Percentiles rank a stretch among this genome's conserved stretches.
phyloP scores from a whole-genome alignment of 129 eudicot species.

The Erigeron canadensis region DNA sequence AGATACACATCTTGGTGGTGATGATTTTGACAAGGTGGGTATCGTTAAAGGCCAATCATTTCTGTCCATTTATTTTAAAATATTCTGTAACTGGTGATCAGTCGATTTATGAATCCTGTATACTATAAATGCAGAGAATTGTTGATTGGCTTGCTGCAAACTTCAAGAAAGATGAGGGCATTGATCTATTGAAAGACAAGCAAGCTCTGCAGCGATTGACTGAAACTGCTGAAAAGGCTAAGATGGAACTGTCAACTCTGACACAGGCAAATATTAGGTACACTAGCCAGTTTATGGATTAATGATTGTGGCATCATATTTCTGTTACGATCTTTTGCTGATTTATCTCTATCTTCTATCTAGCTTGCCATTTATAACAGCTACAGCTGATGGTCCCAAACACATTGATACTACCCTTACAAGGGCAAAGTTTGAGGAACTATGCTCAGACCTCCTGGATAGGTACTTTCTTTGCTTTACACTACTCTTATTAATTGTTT shows the following conservation, averaged over 20 bases:
- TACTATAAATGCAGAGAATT: constrained; percentile 48
- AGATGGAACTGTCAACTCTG: constrained; percentile 17
- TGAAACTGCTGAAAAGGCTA: constrained; percentile 40
- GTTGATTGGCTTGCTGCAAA: constrained; percentile 85
- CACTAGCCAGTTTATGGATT: background rate
- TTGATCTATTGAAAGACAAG: constrained; percentile 84
- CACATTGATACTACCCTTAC: constrained; percentile 12
- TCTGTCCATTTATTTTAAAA: background rate
- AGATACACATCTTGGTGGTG: background rate
- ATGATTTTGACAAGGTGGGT: background rate
- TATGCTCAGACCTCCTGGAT: background rate
- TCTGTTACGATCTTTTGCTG: background rate
- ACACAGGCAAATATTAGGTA: constrained; percentile 19
- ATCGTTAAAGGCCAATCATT: background rate
- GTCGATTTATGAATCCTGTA: background rate
- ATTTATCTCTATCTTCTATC: background rate
- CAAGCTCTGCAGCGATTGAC: constrained; percentile 92
- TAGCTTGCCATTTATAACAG: constrained; percentile 2
- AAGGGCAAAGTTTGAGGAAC: constrained; percentile 8
- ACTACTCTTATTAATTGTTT: no score
- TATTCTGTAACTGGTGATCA: background rate
- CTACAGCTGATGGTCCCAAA: constrained; percentile 1
- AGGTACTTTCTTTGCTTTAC: background rate
- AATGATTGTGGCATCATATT: background rate
- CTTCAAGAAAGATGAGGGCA: constrained; percentile 84